Base-by-base conservation (phyloP, 192 early-diverging fungal genomes). In the Podila minutissima region DNA sequence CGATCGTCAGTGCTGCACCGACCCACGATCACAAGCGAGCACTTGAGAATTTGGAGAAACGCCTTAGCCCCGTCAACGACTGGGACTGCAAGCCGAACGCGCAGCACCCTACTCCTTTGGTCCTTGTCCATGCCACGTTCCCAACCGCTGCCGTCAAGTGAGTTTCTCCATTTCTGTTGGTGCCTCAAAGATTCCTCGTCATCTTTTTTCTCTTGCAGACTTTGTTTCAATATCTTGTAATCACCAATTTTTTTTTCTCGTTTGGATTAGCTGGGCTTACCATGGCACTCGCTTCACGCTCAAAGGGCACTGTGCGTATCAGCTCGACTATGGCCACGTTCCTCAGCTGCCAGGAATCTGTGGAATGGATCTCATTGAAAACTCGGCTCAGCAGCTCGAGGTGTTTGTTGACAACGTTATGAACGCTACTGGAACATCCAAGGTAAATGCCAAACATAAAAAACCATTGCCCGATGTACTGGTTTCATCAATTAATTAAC, bases 381-480 rank as follows among this genome's bases (percentile, higher is more conserved):
- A 69, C 28, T 24, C 32, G 28, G 67, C 67, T n/a, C 3, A 24
- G 12, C 38, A 69, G 20, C 28, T 69, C 24, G 28, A 48, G 2
- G 19, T 19, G 22, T 69, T 69, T 28, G 28, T 69, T 10, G 67
- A 69, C 24, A 60, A 69, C 28, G 67, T 67, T 4, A 13, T 67
- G 10, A 53, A 31, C 20, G 10, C 66, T 13, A 67, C 66, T n/a
- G 33, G 57, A 2, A 24, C 50, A n/a, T 46, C 41, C 41, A 46
- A 46, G 53, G 20, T 24, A 24, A 55, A 55, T 5, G 11, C 20
- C n/a, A 24, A 10, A 26, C 50, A 53, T 11, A 20, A 17, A 53
- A 53, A n/a, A 17, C 5, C 22, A 5, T 26, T 7, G 53, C 11
- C 2, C 2, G 53, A 55, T 55, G 50, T 4, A 55, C 6, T 46